phyloP scores from a whole-genome alignment of 768 basidiomycete genomes.

The Collybia nuda region DNA sequence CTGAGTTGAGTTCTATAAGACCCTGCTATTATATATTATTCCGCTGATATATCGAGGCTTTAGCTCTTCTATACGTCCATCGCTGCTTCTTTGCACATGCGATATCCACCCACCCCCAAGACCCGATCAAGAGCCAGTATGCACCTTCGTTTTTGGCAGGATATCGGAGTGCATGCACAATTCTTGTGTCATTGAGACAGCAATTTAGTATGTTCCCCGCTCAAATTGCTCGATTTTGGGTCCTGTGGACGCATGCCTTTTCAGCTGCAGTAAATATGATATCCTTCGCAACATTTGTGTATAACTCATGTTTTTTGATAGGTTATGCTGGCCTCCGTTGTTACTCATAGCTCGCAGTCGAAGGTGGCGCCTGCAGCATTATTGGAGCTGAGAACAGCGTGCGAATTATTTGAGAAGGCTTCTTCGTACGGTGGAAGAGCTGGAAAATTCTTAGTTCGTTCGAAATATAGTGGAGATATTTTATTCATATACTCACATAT shows the following conservation, averaged over 20 bases:
- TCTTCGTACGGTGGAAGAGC: conserved; percentile 63
- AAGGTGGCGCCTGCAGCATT: conserved; percentile 74
- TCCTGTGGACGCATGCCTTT: conserved; percentile 72
- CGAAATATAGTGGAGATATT: too few species aligned
- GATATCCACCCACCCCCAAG: conserved; percentile 57
- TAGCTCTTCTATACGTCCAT: conserved; percentile 73
- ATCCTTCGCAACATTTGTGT: not conserved
- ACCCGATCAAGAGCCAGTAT: conserved; percentile 70
- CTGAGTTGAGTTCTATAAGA: conserved; percentile 45
- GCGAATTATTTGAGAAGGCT: conserved; percentile 66
- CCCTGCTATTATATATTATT: not conserved
- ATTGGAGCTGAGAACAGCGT: conserved; percentile 59
- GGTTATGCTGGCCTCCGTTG: conserved; percentile 80
- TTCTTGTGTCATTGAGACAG: conserved; percentile 45
- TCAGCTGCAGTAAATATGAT: conserved; percentile 52
- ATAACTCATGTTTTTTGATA: conserved; percentile 23
- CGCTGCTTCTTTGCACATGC: conserved; percentile 79
- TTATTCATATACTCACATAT: conserved; percentile 1
- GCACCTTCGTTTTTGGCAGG: conserved; percentile 69
- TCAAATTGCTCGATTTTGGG: conserved; percentile 68
- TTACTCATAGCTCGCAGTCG: conserved; percentile 63
- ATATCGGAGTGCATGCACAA: conserved; percentile 63
- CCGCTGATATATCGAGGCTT: not conserved
- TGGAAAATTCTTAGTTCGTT: conserved; percentile 64
- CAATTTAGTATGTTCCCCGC: conserved; percentile 53